Base-by-base conservation (phyloP, 192 early-diverging fungal genomes). In the Coemansia sp. region DNA sequence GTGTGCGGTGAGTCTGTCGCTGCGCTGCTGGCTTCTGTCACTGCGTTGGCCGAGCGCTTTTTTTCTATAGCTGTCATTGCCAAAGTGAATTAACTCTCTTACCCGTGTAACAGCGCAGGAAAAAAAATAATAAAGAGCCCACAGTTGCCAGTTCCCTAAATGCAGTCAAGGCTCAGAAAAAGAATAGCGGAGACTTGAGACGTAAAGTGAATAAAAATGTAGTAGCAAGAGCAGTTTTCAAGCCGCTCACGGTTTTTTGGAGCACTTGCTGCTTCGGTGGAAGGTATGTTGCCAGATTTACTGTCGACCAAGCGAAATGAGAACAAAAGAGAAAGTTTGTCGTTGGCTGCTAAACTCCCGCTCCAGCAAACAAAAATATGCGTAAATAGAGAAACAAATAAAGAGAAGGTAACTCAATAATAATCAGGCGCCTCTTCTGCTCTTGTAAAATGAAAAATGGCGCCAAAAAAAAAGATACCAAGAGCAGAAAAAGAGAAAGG, bases 21-120 rank as follows among this genome's bases (percentile, higher is more conserved):
- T 33, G 31, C 13, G 48, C 23, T 58, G 41, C 35, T 43, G 61
- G 33, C 45, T 38, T 50, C 59, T 41, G 58, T 20, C 50, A 50
- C 56, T 54, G 45, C 21, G 55, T 65, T 67, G 40, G 63, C 62
- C 33, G 67, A 48, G 49, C 73, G 73, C 59, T 77, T 77, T 40
- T 61, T 65, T 37, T 55, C 67, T 47, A 62, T 66, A n/a, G 53
- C 55, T 12, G 73, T 68, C 73, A 77, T 77, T 40, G 65, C 48
- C 18, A 53, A 19, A 28, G 26, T 28, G 43, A 56, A 46, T 57
- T 44, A 23, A 6, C 23, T 4, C n/a, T 19, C 36, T 52, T 33
- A 16, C 5, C 31, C 18, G 31, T 18, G 13, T 52, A 14, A 18
- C 19, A 30, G 50, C 48, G 28, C 23, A 50, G 15, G 16, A 2